Conservation (phyloP, 352 stramenopile species). For the Phytopythium oedochilum region DNA sequence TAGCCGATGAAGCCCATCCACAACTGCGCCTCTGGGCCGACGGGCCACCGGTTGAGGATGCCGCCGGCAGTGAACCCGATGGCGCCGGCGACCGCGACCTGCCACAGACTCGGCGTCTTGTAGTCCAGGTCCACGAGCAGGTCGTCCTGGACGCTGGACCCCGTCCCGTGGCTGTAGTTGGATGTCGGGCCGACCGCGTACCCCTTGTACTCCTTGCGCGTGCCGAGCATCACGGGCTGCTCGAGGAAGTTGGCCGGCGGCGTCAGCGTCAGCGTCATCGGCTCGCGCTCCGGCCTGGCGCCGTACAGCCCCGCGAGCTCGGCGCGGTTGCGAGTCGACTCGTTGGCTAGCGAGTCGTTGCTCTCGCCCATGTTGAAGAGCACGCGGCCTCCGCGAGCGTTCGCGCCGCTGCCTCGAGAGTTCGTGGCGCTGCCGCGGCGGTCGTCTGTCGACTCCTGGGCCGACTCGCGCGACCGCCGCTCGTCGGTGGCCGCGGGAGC, state of each 20-base stretch:
- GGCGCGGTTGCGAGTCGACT: neutral
- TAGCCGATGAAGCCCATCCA: conserved; percentile 39
- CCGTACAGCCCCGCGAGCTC: conserved; percentile 1
- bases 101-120: conserved; percentile 37
- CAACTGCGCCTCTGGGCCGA: conserved; percentile 16
- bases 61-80: conserved; percentile 31
- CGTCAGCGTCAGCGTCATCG: conserved; percentile 60
- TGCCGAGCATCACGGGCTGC: conserved; percentile 37
- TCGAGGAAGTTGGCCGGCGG: conserved; percentile 47
- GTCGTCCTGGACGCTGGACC: conserved; percentile 25
- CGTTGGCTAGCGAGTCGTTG: conserved; percentile 7
- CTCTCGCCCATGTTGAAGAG: conserved; percentile 11
- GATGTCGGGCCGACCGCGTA: conserved; percentile 10
- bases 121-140: conserved; percentile 44
- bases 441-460: conserved; percentile 11
- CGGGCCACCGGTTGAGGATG: conserved; percentile 25
- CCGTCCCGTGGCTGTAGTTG: neutral
- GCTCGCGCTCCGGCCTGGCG: conserved; percentile 9
- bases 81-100: conserved; percentile 23
- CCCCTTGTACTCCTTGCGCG: conserved; percentile 19
- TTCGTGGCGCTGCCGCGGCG: conserved; percentile 9
- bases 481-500: conserved; percentile 11
- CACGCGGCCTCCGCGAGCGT: neutral
- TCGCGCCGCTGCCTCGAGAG: conserved; percentile 6
- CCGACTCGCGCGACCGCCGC: conserved; percentile 8